Evolutionary conservation across 139 green algal genomes (phyloP), one percentile per base, ranked within the genome.

Genomic region (Raphidocelis subcapitata): DNA sequence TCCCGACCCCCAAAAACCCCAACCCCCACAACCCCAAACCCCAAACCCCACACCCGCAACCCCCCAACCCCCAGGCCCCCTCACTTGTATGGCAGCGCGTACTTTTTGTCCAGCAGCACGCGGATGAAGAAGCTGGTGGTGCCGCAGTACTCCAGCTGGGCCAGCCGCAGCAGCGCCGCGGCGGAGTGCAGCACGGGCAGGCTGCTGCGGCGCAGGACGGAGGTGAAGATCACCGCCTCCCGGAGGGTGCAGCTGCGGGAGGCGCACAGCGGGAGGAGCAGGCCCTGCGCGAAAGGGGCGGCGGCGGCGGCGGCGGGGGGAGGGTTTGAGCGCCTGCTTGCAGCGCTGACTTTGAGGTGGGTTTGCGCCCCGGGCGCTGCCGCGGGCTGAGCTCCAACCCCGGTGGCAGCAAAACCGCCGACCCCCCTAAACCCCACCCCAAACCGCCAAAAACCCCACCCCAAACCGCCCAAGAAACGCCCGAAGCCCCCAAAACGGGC

Each of bases 101-200:
- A 99, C 84, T 97, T 97, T 87, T 99, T 99, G 83, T 99, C 93
- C 79, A 99, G 82, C 77, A 99, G 85, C 63, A 97, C 89, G 20
- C 89, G 84, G 36, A 99, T 94, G 87, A 99, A 99, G 89, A 99
- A 99, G 74, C 80, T 91, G 62, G 92, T 99, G 56, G 92, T 95
- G 70, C 96, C 96, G 28, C 80, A 87, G 85, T 98, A 99, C 20
- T 86, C 75, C 90, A 99, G 90, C 81, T 95, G 79, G 1, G 93
- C 91, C 31, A 98, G 85, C 57, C 94, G 90, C 74, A 97, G 80
- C 62, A 92, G 73, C 4, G 94, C 95, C 18, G 93, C 90, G 20
- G 92, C 87, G 14, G 88, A 94, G 84, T 99, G 95, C 66, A 98
- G 81, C 73, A 97, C 93, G 0, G 94, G 95, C 56, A 99, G 87